phyloP scores from a whole-genome alignment of 805 yeast species.

The Yamadazyma tumulicola region DNA sequence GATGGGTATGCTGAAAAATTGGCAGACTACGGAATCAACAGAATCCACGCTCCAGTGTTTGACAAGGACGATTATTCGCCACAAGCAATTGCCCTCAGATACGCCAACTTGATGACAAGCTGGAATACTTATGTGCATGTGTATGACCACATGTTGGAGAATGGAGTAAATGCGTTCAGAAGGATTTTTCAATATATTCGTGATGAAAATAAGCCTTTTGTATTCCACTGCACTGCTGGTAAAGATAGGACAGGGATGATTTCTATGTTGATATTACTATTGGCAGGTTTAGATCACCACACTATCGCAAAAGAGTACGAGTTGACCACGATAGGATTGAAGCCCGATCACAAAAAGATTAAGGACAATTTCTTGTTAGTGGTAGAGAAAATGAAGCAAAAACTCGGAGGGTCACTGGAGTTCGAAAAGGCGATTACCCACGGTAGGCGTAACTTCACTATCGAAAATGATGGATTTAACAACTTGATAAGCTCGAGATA shows the following conservation, averaged over 20 bases:
- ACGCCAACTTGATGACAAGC: conserved; percentile 51
- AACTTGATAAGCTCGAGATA: conserved; percentile 61
- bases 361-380: conserved; percentile 31
- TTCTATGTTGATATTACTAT: conserved; percentile 60
- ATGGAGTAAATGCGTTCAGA: conserved; percentile 47
- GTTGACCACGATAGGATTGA: conserved; percentile 62
- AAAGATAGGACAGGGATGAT: conserved; percentile 82
- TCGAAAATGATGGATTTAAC: conserved; percentile 51
- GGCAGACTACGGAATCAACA: conserved; percentile 40
- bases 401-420: conserved; percentile 19
- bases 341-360: conserved; percentile 44
- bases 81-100: conserved; percentile 54
- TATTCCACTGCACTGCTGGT: conserved; percentile 82
- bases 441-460: conserved; percentile 40
- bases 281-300: conserved; percentile 63
- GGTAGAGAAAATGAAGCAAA: conserved; percentile 26
- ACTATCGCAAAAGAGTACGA: conserved; percentile 75
- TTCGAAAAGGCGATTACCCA: conserved; percentile 23
- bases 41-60: conserved; percentile 59
- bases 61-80: conserved; percentile 57
- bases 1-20: conserved; percentile 40
- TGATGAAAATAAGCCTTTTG: conserved; percentile 46
- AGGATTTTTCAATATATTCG: conserved; percentile 52
- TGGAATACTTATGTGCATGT: conserved; percentile 62
- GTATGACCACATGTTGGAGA: conserved; percentile 53